phyloP scores from a whole-genome alignment of 164 flowering plant genomes.

The Paratinospora sagittata region DNA sequence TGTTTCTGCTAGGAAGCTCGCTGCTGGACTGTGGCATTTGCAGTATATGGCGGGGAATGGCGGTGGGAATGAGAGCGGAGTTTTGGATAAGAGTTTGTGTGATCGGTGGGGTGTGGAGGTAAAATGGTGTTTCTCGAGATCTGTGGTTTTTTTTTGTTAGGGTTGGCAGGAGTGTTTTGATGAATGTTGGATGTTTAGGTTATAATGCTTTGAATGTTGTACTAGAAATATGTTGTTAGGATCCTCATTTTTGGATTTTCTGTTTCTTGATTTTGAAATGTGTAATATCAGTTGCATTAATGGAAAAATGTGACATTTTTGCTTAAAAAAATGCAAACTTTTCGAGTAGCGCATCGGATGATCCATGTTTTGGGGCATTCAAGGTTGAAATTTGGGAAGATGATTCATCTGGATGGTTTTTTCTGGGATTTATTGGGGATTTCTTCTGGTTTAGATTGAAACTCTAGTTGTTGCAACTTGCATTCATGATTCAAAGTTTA shows the following conservation, averaged over 20 bases:
- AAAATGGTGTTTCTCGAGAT: too few species aligned
- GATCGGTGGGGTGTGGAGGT: too few species aligned
- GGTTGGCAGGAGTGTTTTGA: conserved; percentile 1
- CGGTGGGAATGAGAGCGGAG: too few species aligned
- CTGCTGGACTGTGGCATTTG: conserved; percentile 73
- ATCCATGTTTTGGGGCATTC: too few species aligned
- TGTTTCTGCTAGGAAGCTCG: conserved; percentile 90
- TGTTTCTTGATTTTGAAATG: not conserved
- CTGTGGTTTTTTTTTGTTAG: too few species aligned
- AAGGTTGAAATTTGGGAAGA: too few species aligned
- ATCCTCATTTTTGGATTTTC: conserved; percentile 13
- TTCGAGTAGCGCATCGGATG: not conserved
- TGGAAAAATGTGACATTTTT: not conserved
- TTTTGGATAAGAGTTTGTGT: too few species aligned
- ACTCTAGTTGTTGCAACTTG: too few species aligned
- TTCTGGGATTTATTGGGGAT: too few species aligned
- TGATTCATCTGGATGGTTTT: too few species aligned
- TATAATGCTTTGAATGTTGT: not conserved
- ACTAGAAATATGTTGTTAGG: not conserved
- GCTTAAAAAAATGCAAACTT: not conserved
- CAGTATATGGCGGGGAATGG: conserved; percentile 37
- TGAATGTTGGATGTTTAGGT: not conserved
- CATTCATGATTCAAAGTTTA: too few species aligned
- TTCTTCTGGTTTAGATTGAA: too few species aligned
- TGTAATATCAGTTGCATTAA: not conserved